These are phyloP conservation scores for Mariannaea elegans DNA, from an alignment of 2,329 filamentous ascomycete species.

Conservation along the genomic window DNA sequence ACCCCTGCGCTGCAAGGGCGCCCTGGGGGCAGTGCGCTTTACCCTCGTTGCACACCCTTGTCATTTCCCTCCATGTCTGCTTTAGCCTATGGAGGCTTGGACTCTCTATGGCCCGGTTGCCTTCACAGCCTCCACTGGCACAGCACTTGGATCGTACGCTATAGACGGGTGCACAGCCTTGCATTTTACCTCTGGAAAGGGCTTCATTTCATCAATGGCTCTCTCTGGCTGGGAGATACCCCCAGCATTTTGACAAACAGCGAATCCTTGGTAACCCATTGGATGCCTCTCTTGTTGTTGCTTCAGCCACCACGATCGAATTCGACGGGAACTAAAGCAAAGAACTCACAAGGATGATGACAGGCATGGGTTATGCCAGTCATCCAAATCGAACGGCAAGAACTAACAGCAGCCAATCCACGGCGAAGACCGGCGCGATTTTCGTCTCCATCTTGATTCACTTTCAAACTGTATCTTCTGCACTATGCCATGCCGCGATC, in stretches of 20 bases:
- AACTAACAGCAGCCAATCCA: not conserved
- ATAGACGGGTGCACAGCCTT: constrained; percentile 33
- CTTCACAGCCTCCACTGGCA: constrained; percentile 37
- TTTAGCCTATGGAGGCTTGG: constrained; percentile 37
- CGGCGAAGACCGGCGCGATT: not conserved
- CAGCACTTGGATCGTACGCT: constrained; percentile 12
- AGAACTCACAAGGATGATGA: constrained; percentile 21
- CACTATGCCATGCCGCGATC: not conserved
- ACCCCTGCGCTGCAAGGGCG: constrained; percentile 26
- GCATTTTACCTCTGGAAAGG: constrained; percentile 21
- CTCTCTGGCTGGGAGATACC: not conserved
- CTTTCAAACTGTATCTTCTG: not conserved
- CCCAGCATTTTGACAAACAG: not conserved
- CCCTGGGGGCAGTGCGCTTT: constrained; percentile 27
- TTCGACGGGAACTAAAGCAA: constrained; percentile 35
- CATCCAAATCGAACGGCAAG: constrained; percentile 4
- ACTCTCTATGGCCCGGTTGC: not conserved
- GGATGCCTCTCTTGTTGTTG: constrained; percentile 36
- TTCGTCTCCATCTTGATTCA: not conserved
- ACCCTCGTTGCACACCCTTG: not conserved
- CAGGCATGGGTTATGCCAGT: constrained; percentile 10
- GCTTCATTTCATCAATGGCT: constrained; percentile 17
- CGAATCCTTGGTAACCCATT: constrained; percentile 29
- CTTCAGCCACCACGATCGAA: constrained; percentile 26
- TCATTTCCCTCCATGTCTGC: constrained; percentile 3